These are phyloP conservation scores for Hypsizygus marmoreus DNA, from an alignment of 768 basidiomycete species.

Conservation along the genomic window DNA sequence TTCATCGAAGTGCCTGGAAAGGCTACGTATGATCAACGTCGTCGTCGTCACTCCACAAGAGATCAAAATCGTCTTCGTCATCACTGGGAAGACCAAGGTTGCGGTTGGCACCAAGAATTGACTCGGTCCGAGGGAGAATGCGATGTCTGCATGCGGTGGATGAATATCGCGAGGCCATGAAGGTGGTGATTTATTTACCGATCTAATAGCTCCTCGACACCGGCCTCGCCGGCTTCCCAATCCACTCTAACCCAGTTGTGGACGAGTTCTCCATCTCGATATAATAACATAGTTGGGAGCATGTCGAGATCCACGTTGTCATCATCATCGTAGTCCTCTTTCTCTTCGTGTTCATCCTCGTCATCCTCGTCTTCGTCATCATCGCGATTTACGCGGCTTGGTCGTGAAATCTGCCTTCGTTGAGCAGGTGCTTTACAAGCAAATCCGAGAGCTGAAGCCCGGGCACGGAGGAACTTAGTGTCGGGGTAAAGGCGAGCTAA, in stretches of 20 bases:
- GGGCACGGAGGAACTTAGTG: constrained; percentile 81
- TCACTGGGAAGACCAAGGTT: constrained; percentile 54
- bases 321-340: constrained; percentile 50
- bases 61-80: constrained; percentile 55
- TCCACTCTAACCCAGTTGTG: constrained; percentile 88
- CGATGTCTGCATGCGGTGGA: constrained; percentile 33
- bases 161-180: constrained; percentile 1
- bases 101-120: constrained; percentile 30
- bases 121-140: constrained; percentile 36
- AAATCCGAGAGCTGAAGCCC: constrained; percentile 78
- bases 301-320: constrained; percentile 76
- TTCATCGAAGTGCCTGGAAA: background rate
- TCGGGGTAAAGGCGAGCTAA: constrained; percentile 70
- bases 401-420: constrained; percentile 17
- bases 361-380: constrained; percentile 27
- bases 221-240: constrained; percentile 76
- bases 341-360: constrained; percentile 39
- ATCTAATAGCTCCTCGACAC: constrained; percentile 66
- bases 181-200: constrained; percentile 59
- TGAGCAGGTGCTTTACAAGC: constrained; percentile 34
- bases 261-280: constrained; percentile 80
- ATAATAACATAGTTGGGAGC: constrained; percentile 77
- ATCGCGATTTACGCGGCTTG: constrained; percentile 32
- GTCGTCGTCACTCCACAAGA: constrained; percentile 56
- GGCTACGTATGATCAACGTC: constrained; percentile 15